Conservation (phyloP, 192 early-diverging fungal genomes). For the Umbelopsis vinacea region DNA sequence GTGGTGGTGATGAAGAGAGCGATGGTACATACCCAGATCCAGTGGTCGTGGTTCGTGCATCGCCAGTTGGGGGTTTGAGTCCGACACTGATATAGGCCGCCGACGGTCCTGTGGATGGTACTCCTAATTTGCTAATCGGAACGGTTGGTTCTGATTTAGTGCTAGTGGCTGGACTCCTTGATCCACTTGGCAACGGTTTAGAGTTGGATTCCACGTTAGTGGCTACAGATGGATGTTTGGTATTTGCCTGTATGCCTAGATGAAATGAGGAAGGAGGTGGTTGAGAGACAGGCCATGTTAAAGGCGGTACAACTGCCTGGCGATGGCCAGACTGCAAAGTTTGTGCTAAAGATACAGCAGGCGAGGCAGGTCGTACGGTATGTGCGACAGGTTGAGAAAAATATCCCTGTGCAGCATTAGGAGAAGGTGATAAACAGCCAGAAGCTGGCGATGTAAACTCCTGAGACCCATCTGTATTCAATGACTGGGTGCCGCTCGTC, state of each 20-base stretch:
- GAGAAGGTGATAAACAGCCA: conserved; percentile 4
- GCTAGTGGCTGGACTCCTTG: too few relatives aligned
- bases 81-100: neutral
- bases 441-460: neutral
- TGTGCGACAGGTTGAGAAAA: conserved; percentile 2
- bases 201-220: neutral
- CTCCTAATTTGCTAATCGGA: too few relatives aligned
- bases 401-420: neutral
- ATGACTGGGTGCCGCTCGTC: conserved; percentile 23
- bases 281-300: neutral
- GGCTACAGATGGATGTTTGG: neutral
- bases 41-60: neutral
- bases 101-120: too few relatives aligned
- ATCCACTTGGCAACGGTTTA: neutral
- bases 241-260: neutral
- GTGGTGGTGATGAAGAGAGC: neutral
- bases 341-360: neutral
- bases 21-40: neutral
- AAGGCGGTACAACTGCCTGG: neutral
- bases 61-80: neutral
- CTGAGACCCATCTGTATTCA: neutral
- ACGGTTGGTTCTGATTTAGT: too few relatives aligned
- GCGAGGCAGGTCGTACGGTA: neutral
- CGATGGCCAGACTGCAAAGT: neutral
- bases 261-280: neutral